Evolutionary conservation across 2,329 filamentous ascomycete genomes (phyloP), one percentile per base, ranked within the genome.

Genomic region (Fusarium sp.): DNA sequence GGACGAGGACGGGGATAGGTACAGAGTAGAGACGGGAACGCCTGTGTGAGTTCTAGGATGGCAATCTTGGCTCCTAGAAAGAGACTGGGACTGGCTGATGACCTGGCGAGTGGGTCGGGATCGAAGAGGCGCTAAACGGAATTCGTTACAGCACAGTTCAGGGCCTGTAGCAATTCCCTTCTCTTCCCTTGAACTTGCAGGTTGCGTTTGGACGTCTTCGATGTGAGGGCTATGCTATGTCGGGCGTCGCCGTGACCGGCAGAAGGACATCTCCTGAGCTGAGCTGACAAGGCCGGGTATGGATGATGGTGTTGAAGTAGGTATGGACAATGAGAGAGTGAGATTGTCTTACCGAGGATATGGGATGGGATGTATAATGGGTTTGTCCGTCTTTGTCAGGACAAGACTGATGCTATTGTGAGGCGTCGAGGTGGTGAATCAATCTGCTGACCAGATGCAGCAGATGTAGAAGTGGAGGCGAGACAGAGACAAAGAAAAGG

Each of bases 41-140:
- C 57, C 62, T 70, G 66, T 54, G 43, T 62, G 44, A 55, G 62
- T 48, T 63, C 66, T 70, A 39, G 67, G 66, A 70, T 68, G 55
- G 23, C 57, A 69, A 70, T 70, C 66, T 69, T 69, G 67, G 67
- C 63, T 69, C 44, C 44, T 33, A 42, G 41, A 43, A 54, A 57
- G 55, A 29, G 57, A 38, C 67, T 48, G 31, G 53, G 63, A 70
- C 67, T 69, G 67, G 67, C 67, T 69, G 53, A 59, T 68, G 62
- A 64, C 53, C 62, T 69, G 63, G 63, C 56, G 67, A 57, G 68
- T 69, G 64, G 64, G 71, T 63, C 68, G 73, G 71, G 69, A 74
- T 70, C 50, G 63, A 70, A 67, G 71, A 48, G 68, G 73, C 73
- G 73, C 73, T 75, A 73, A 75, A 68, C 73, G 68, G 62, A 62